These are phyloP conservation scores for Fraxinus platypoda DNA, from an alignment of 305 asterid genomes.

Conservation along the genomic window DNA sequence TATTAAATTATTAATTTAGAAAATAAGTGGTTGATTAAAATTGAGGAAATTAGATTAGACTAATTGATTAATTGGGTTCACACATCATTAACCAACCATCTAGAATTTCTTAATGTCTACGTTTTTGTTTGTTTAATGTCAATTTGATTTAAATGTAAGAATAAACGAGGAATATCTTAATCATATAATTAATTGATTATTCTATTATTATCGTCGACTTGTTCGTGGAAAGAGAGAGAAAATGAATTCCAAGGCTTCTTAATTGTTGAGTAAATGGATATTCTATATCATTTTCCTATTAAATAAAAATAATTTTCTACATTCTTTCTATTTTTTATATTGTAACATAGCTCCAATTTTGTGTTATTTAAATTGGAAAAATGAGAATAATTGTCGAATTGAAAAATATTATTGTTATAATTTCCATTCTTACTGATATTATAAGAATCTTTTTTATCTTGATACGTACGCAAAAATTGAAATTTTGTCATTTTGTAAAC, in stretches of 20 bases:
- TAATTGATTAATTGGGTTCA: neutral
- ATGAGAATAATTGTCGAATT: neutral
- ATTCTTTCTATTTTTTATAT: neutral
- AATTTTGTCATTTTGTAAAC: neutral
- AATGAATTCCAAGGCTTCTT: neutral
- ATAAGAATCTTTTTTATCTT: neutral
- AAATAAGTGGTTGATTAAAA: neutral
- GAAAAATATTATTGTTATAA: neutral
- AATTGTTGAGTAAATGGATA: neutral
- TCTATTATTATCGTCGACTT: neutral
- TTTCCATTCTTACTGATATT: neutral
- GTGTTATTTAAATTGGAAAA: neutral
- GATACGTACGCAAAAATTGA: neutral
- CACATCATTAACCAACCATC: neutral
- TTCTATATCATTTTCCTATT: neutral
- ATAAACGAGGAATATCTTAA: constrained; percentile 23
- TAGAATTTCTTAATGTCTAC: neutral
- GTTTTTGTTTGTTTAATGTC: neutral
- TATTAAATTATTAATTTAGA: neutral
- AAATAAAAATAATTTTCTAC: neutral
- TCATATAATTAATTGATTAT: neutral
- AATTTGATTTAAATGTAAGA: constrained; percentile 9
- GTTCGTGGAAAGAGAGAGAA: neutral
- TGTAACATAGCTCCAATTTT: neutral
- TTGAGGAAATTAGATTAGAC: neutral